Conservation (phyloP, 352 stramenopile species). For the Thalassiosira hispida region DNA sequence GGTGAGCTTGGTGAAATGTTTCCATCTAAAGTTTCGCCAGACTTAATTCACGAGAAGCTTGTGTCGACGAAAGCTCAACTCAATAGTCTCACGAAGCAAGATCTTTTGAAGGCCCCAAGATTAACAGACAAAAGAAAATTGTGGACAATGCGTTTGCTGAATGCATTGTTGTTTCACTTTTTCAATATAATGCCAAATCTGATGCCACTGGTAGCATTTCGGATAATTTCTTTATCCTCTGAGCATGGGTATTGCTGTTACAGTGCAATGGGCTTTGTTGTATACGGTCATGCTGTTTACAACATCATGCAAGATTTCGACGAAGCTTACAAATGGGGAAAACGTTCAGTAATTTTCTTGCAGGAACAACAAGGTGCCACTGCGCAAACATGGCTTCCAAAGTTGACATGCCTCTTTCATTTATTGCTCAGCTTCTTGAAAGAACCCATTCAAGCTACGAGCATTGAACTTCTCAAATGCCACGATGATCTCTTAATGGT, state of each 20-base stretch:
- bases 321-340: slow-evolving; percentile 11
- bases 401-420: slow-evolving; percentile 5
- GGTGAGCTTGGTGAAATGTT: slow-evolving; percentile 51
- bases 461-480: neutral
- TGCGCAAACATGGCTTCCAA: slow-evolving; percentile 11
- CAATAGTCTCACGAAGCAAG: slow-evolving; percentile 10
- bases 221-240: neutral
- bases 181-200: neutral
- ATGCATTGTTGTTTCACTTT: neutral
- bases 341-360: slow-evolving; percentile 1
- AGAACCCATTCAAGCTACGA: slow-evolving; percentile 32
- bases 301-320: slow-evolving; percentile 32
- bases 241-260: neutral
- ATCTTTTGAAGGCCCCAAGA: slow-evolving; percentile 14
- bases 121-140: slow-evolving; percentile 19
- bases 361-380: slow-evolving; percentile 1
- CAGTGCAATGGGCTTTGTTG: neutral
- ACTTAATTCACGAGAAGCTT: neutral
- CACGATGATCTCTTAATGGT: slow-evolving; percentile 18
- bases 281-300: neutral
- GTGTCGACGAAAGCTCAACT: neutral
- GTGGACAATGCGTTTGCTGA: neutral
- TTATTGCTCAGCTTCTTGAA: slow-evolving; percentile 12
- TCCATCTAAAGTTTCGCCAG: slow-evolving; percentile 17
- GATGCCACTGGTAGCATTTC: neutral